phyloP scores from a whole-genome alignment of 163 green algal species.

The Trebouxiophyceae sp. region DNA sequence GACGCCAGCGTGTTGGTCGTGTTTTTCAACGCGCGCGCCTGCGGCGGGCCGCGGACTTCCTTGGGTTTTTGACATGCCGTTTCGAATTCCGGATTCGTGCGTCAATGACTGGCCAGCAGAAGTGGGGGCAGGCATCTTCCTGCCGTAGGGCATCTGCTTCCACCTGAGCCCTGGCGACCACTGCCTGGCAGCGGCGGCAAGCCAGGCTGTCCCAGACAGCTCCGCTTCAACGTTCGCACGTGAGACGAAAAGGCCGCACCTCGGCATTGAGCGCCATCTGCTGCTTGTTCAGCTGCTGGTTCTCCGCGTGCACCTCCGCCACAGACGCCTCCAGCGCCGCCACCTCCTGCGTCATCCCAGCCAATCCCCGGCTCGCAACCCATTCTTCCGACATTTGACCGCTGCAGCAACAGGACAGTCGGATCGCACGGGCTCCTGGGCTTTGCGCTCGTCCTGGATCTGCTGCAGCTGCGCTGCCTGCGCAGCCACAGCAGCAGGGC shows the following conservation, averaged over 20 bases:
- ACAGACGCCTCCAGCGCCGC: conserved; percentile 48
- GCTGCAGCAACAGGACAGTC: neutral
- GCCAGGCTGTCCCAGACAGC: neutral
- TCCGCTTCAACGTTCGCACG: too few species aligned
- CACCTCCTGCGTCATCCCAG: conserved; percentile 38
- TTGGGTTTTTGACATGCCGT: too few species aligned
- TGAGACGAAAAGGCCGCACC: conserved; percentile 21
- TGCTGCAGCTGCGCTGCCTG: conserved; percentile 49
- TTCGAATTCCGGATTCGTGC: too few species aligned
- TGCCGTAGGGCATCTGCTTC: too few species aligned
- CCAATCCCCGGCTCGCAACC: too few species aligned
- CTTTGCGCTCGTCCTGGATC: conserved; percentile 36
- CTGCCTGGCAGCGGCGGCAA: too few species aligned
- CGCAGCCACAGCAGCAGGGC: too few species aligned
- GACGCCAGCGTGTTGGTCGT: conserved; percentile 51
- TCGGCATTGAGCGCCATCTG: conserved; percentile 54
- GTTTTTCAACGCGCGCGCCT: conserved; percentile 51
- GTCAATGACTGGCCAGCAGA: too few species aligned
- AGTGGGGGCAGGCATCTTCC: too few species aligned
- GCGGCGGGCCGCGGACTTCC: too few species aligned
- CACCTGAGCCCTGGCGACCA: too few species aligned
- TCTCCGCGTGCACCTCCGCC: conserved; percentile 43
- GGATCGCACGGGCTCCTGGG: conserved; percentile 28
- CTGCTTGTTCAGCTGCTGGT: conserved; percentile 70
- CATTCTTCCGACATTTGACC: neutral